Percentiles rank a stretch among this genome's conserved stretches.
These are phyloP conservation scores for Ceratobasidium sp. DNA, from an alignment of 1,284 basidiomycete genomes.

Conservation along the genomic window DNA sequence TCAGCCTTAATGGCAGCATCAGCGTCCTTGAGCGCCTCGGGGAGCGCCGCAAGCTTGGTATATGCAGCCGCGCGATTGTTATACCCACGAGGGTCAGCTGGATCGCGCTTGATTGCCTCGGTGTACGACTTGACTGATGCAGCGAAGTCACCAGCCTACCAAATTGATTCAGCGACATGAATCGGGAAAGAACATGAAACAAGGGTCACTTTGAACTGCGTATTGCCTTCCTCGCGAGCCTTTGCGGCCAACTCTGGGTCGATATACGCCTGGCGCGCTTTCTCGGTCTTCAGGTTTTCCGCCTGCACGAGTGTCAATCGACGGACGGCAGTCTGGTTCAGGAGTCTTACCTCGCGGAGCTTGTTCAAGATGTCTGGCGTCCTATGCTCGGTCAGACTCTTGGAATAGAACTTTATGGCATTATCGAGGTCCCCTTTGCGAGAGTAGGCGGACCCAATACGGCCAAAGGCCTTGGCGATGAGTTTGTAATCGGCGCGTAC, in stretches of 20 bases:
- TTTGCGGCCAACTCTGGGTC: conserved; percentile 85
- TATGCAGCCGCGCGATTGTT: conserved; percentile 98
- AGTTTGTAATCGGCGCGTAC: conserved; percentile 83
- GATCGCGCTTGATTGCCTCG: conserved; percentile 97
- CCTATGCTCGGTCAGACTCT: conserved; percentile 96
- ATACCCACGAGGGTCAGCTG: conserved; percentile 89
- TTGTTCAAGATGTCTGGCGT: conserved; percentile 94
- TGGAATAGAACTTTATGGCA: conserved; percentile 91
- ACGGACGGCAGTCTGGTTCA: neutral
- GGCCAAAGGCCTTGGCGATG: conserved; percentile 87
- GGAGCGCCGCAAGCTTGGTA: conserved; percentile 92
- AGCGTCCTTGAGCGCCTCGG: conserved; percentile 96
- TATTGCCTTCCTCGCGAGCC: conserved; percentile 93
- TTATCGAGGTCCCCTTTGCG: conserved; percentile 81
- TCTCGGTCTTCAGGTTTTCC: conserved; percentile 83
- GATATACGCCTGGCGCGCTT: conserved; percentile 85
- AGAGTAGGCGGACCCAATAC: conserved; percentile 86
- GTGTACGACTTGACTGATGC: conserved; percentile 93
- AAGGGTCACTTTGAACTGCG: conserved; percentile 77
- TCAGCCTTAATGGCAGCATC: conserved; percentile 95
- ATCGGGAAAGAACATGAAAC: conserved; percentile 1
- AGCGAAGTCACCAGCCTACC: conserved; percentile 80
- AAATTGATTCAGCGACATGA: neutral
- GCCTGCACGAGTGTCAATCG: conserved; percentile 53
- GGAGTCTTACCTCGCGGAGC: conserved; percentile 69